Base-by-base conservation (phyloP, 495 filamentous ascomycete species). In the Aspergillus leporis region DNA sequence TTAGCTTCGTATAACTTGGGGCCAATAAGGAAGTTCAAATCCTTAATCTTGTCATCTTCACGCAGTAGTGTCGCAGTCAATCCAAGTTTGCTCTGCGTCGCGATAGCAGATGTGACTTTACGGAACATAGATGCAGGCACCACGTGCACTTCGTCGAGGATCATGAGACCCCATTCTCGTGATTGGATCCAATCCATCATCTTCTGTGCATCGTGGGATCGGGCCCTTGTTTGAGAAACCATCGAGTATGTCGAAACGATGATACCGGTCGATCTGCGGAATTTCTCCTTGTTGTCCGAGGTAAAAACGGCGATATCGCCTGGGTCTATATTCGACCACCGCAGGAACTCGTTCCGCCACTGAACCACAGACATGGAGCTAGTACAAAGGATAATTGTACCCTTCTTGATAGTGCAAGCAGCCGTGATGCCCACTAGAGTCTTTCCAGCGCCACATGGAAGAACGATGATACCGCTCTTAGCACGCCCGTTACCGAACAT, bases 401-500 rank as follows among this genome's bases (percentile, higher is more conserved):
- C 90, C 73, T 99, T 99, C 72, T 93, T 96, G 74, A 98, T 93
- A 0, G 95, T 98, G 71, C 93, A 98, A 21, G 91, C 94, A 18
- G 94, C 94, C 3, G 94, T 97, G 60, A 98, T 97, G 31, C 94
- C 94, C 12, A 99, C 94, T 55, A 99, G 74, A 1, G 94, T 99
- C 76, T 99, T 99, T 32, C 94, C 94, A 13, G 94, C 95, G 41
- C 94, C 94, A 73, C 95, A 99, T 51, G 94, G 94, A 62, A 99
- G 71, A 46, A 99, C 94, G 58, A 99, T 98, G 63, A 99, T 96
- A 62, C 95, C 94, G 74, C 91, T 95, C 74, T 96, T 94, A 21
- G 94, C 92, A 69, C 94, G 85, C 55, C 92, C 93, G 68, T 99
- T 99, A 66, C 94, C 92, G 66, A 99, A 99, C 95, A 99, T 98